Conservation (phyloP, 306 rosid species). For the Quercus rubra region DNA sequence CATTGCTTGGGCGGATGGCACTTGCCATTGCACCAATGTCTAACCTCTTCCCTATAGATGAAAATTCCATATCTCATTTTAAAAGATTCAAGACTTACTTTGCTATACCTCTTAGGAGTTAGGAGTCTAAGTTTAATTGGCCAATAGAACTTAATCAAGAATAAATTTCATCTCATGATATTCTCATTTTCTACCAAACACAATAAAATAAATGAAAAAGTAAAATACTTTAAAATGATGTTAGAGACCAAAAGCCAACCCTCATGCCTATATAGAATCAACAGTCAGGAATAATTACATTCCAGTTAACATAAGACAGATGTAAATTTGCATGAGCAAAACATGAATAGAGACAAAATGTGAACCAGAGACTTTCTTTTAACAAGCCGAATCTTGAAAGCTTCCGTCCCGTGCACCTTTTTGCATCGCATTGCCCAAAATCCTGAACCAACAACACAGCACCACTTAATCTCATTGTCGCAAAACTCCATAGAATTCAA, state of each 20-base stretch:
- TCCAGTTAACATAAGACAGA: neutral
- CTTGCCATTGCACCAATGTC: neutral
- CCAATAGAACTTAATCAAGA: neutral
- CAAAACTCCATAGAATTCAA: neutral
- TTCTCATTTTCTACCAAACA: neutral
- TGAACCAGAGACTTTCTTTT: slow-evolving; percentile 52
- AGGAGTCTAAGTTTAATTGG: neutral
- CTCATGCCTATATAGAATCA: neutral
- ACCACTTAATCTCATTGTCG: slow-evolving; percentile 21
- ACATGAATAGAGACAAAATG: neutral
- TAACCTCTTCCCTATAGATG: neutral
- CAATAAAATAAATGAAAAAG: neutral
- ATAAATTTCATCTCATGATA: neutral
- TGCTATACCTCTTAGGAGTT: neutral
- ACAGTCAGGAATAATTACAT: neutral
- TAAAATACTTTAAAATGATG: neutral
- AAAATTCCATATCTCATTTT: neutral
- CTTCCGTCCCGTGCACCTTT: slow-evolving; percentile 94
- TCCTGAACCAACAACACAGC: slow-evolving; percentile 52
- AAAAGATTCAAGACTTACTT: neutral
- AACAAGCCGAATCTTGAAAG: slow-evolving; percentile 79
- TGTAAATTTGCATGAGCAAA: neutral
- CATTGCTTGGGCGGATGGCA: no score
- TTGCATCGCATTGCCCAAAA: slow-evolving; percentile 91
- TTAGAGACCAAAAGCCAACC: neutral